A percentile compares a stretch with the other conserved stretches of the same genome.
Evolutionary conservation across 2,329 filamentous ascomycete genomes (phyloP).

Genomic region (Byssochlamys sp.): DNA sequence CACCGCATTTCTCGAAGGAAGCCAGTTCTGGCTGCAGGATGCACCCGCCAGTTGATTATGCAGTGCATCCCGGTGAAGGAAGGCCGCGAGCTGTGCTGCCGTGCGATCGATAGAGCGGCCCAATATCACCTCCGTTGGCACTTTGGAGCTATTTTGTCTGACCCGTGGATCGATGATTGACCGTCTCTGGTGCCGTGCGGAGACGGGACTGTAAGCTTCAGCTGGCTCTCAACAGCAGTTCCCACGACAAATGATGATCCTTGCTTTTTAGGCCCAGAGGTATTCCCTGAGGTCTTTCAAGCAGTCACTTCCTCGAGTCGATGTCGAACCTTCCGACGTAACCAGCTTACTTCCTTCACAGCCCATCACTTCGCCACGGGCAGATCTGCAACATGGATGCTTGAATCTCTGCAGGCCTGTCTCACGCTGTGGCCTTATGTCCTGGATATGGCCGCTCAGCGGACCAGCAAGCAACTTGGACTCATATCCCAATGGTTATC

Average conservation of each 20-base stretch:
- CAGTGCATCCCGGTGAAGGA: not conserved
- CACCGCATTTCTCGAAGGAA: conserved; percentile 23
- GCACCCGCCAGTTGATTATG: not conserved
- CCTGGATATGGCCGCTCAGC: too few relatives aligned
- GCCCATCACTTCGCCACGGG: conserved; percentile 6
- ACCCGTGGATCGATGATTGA: not conserved
- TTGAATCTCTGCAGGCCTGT: too few relatives aligned
- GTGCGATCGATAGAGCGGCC: not conserved
- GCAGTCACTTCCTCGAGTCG: not conserved
- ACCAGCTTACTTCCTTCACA: not conserved
- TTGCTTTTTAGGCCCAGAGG: not conserved
- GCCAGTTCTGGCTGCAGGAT: conserved; percentile 26
- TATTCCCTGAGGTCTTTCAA: not conserved
- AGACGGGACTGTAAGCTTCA: not conserved
- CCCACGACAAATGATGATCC: not conserved
- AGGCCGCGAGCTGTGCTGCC: not conserved
- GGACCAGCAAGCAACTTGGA: too few relatives aligned
- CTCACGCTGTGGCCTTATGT: too few relatives aligned
- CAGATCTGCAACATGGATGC: conserved; percentile 4
- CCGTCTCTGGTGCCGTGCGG: not conserved
- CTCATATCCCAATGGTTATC: too few relatives aligned
- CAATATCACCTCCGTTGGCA: not conserved
- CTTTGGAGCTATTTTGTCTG: not conserved
- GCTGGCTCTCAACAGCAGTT: not conserved
- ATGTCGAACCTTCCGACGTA: not conserved